Evolutionary conservation across 2,329 filamentous ascomycete genomes (phyloP), one percentile per base, ranked within the genome.

Genomic region (Venturia asperata): DNA sequence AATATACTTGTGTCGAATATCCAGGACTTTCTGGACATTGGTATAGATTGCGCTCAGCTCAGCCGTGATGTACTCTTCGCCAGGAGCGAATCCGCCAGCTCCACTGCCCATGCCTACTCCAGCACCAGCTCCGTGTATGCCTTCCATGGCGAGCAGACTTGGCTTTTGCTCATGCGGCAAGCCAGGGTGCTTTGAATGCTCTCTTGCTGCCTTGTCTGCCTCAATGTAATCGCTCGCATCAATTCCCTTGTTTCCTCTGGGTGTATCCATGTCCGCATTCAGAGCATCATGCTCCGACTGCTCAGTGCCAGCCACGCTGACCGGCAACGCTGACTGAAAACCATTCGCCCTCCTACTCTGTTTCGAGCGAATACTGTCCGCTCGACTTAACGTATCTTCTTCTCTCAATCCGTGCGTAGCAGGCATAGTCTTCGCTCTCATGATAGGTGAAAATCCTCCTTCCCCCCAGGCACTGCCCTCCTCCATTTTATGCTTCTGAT

Each of bases 1-100:
- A 63, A 97, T 90, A 76, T 97, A 99, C 71, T 91, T 95, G 74
- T 92, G 87, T 67, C 94, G 86, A 49, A 92, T 81, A 70, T 97
- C 91, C 58, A 97, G 77, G n/a, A 97, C 85, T 69, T 89, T 88
- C 74, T 96, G 90, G 65, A 99, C 91, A 70, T 94, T 95, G 69
- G 87, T 87, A 71, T 95, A 97, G 69, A 99, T 97, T 24, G 86
- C 83, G 70, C 85, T 86, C 68, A 99, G 79, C 77, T 99, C 94
- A 2, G 89, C 83, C 1, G 91, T 91, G 69, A 97, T 88, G 63
- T 89, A 87, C 47, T 89, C 85, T 70, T 95, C 91, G 58, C 84
- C 87, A 65, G 89, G 83, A 56, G 86, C 86, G 70, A 88, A 85
- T 10, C 86, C 87, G 70, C 84, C 84, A 47, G 77, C 74, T 41